Percentiles rank a stretch among this genome's conserved stretches.
Evolutionary conservation across 2,329 filamentous ascomycete genomes (phyloP).

Genomic region (Penicillium janthinellum): DNA sequence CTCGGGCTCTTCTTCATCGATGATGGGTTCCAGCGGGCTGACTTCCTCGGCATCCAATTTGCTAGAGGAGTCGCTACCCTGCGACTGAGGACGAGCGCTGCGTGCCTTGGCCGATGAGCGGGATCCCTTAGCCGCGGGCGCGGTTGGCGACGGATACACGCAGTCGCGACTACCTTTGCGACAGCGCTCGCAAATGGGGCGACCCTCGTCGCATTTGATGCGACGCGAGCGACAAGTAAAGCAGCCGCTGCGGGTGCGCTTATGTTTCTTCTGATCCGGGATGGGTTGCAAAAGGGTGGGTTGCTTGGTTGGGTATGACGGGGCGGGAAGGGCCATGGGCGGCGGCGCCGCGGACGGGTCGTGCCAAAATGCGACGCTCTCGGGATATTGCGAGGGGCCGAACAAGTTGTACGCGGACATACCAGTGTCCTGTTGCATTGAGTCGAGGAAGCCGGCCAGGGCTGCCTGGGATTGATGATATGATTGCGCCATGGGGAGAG

Average conservation of each 20-base stretch:
- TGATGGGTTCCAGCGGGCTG: conserved; percentile 43
- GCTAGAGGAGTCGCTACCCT: conserved; percentile 55
- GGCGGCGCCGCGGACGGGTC: conserved; percentile 32
- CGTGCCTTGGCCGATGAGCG: conserved; percentile 48
- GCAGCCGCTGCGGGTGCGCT: conserved; percentile 89
- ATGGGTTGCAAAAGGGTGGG: conserved; percentile 34
- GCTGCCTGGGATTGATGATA: conserved; percentile 34
- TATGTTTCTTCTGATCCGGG: conserved; percentile 81
- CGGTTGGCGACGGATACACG: conserved; percentile 71
- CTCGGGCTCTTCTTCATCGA: conserved; percentile 48
- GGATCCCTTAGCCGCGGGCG: conserved; percentile 44
- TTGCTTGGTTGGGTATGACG: conserved; percentile 29
- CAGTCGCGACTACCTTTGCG: conserved; percentile 90
- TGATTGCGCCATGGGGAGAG: conserved; percentile 33
- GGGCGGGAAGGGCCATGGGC: conserved; percentile 20
- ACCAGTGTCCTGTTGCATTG: conserved; percentile 28
- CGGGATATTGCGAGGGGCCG: conserved; percentile 42
- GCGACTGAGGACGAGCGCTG: conserved; percentile 39
- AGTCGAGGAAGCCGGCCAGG: conserved; percentile 31
- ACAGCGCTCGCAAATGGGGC: conserved; percentile 86
- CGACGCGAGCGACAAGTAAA: conserved; percentile 86
- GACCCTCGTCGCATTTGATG: conserved; percentile 92
- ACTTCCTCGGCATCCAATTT: conserved; percentile 47
- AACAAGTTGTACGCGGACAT: conserved; percentile 40
- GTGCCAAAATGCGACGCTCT: conserved; percentile 49